These are phyloP conservation scores for Fragilariopsis cylindrus DNA, from an alignment of 108 stramenopile genomes.

Conservation along the genomic window DNA sequence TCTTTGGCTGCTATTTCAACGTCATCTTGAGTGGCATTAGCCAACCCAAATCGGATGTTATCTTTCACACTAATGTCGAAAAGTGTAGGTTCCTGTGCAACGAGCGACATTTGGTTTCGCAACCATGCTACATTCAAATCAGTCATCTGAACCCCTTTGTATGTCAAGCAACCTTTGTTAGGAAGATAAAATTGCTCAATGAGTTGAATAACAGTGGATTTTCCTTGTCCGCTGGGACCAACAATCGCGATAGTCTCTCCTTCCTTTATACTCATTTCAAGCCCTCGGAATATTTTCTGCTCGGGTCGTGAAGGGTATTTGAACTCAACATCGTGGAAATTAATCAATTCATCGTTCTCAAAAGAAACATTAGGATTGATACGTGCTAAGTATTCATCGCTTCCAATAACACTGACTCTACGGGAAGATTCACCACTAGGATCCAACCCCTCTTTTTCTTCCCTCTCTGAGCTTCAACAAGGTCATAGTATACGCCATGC, in stretches of 20 bases:
- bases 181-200: constrained; percentile 74
- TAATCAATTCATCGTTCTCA: not conserved
- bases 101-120: constrained; percentile 47
- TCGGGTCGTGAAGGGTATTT: constrained; percentile 78
- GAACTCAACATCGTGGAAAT: constrained; percentile 69
- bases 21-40: constrained; percentile 42
- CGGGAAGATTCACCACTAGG: not conserved
- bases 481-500: constrained; percentile 35
- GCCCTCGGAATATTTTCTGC: constrained; percentile 47
- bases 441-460: constrained; percentile 6
- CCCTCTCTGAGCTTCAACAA: constrained; percentile 48
- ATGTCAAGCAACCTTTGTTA: constrained; percentile 45
- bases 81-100: constrained; percentile 71
- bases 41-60: constrained; percentile 81
- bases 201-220: constrained; percentile 43
- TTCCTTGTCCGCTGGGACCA: constrained; percentile 56
- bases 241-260: constrained; percentile 81
- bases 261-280: constrained; percentile 46
- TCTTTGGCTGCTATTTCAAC: constrained; percentile 68
- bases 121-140: constrained; percentile 70
- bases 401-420: not conserved
- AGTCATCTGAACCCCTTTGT: constrained; percentile 75
- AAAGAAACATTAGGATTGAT: not conserved
- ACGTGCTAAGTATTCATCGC: not conserved
- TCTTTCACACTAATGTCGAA: constrained; percentile 74